A percentile compares a stretch with the other conserved stretches of the same genome.
These are phyloP conservation scores for Senecio squalidus DNA, from an alignment of 140 eudicot species.

Conservation along the genomic window DNA sequence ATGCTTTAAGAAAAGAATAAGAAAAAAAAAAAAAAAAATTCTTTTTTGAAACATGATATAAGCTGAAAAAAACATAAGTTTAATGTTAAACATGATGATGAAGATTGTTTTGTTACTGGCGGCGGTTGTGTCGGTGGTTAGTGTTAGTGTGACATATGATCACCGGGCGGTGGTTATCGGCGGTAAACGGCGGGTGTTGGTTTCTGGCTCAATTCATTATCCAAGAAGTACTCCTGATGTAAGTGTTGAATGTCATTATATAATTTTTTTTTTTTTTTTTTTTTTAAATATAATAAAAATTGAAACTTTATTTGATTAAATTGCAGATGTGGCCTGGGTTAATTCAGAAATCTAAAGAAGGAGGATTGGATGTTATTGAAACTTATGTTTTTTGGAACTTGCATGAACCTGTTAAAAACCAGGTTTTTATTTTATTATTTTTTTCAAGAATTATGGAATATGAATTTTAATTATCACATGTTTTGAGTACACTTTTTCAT, in stretches of 20 bases:
- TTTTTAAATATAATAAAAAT: conserved; percentile 9
- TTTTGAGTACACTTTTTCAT: neutral
- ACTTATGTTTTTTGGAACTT: conserved; percentile 89
- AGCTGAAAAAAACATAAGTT: neutral
- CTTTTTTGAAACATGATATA: neutral
- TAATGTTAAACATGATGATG: conserved; percentile 14
- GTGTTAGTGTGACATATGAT: conserved; percentile 72
- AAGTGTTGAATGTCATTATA: neutral
- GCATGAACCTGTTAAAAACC: conserved; percentile 77
- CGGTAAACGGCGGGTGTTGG: conserved; percentile 66
- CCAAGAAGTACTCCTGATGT: conserved; percentile 94
- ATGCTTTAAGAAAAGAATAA: conserved; percentile 28
- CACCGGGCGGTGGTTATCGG: conserved; percentile 78
- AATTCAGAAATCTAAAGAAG: conserved; percentile 85
- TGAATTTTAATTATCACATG: conserved; percentile 1
- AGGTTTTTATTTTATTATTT: conserved; percentile 32
- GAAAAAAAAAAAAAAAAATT: neutral
- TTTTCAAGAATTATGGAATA: conserved; percentile 1
- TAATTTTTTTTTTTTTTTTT: neutral
- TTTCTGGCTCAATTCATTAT: conserved; percentile 88
- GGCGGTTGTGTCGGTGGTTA: conserved; percentile 23
- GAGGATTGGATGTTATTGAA: conserved; percentile 84
- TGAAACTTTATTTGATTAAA: conserved; percentile 3
- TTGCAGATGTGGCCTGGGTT: conserved; percentile 94
- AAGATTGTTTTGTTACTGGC: conserved; percentile 23